A percentile compares a stretch with the other conserved stretches of the same genome.
Evolutionary conservation across 192 early-diverging fungal genomes (phyloP).

Genomic region (Gaertneriomyces sp.): DNA sequence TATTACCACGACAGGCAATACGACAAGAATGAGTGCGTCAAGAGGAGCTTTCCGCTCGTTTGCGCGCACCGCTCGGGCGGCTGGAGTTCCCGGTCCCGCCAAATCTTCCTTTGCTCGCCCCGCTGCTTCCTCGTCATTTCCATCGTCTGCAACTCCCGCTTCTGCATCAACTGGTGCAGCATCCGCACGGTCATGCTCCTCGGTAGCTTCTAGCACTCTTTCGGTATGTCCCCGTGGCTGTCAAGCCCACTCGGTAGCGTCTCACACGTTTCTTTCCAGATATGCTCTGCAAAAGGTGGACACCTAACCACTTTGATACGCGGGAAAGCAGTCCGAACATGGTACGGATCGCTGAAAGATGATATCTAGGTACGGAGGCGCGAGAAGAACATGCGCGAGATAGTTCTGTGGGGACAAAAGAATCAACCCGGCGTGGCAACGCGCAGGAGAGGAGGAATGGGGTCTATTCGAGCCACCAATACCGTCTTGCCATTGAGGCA

Average conservation of each 20-base stretch:
- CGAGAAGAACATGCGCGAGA: no score
- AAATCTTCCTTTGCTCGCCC: conserved; percentile 9
- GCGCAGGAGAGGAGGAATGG: no score
- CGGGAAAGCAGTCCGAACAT: conserved; percentile 20
- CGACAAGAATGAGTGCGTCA: background rate
- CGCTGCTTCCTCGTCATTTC: conserved; percentile 5
- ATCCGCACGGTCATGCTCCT: background rate
- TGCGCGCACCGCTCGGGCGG: background rate
- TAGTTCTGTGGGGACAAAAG: no score
- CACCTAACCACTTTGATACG: conserved; percentile 19
- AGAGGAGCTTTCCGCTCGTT: conserved; percentile 4
- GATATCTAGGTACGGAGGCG: conserved; percentile 28
- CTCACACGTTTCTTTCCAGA: background rate
- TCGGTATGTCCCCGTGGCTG: background rate
- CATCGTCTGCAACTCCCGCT: conserved; percentile 4
- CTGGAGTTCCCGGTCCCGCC: conserved; percentile 5
- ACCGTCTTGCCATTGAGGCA: no score
- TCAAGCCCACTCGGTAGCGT: background rate
- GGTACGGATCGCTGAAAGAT: conserved; percentile 31
- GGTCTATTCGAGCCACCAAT: no score
- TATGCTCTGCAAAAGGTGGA: background rate
- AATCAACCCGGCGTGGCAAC: no score
- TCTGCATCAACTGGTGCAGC: background rate
- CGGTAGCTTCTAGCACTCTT: background rate
- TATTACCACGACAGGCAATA: background rate